A percentile compares a stretch with the other conserved stretches of the same genome.
Conservation (phyloP, 208 protist genomes). For the Porcisia deanei region DNA sequence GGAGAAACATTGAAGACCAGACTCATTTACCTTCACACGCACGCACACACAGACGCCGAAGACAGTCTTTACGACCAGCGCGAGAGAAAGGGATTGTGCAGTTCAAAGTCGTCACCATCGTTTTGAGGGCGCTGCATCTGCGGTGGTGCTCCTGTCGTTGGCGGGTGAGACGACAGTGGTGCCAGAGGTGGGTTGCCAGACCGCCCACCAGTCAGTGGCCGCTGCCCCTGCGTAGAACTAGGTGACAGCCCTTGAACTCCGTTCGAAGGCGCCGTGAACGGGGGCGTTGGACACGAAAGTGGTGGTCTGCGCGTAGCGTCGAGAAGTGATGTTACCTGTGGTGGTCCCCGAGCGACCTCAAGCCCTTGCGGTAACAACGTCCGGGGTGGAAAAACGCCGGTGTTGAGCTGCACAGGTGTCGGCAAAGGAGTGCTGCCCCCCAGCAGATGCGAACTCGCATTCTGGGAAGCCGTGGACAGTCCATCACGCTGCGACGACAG, state of each 20-base stretch:
- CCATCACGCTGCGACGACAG: neutral
- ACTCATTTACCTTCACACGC: neutral
- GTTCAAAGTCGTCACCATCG: conserved; percentile 39
- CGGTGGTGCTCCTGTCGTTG: neutral
- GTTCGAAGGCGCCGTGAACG: conserved; percentile 1
- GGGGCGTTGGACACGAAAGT: neutral
- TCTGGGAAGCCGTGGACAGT: neutral
- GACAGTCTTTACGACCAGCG: conserved; percentile 45
- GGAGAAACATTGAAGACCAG: neutral
- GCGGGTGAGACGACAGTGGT: neutral
- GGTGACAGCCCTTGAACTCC: neutral
- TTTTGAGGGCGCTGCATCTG: conserved; percentile 15
- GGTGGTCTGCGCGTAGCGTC: conserved; percentile 1
- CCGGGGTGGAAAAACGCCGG: neutral
- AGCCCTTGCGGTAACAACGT: neutral
- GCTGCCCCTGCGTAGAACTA: neutral
- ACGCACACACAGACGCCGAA: neutral
- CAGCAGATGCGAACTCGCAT: neutral
- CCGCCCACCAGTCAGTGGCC: neutral
- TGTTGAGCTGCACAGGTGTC: neutral
- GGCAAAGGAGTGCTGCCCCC: neutral
- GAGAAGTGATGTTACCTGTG: neutral
- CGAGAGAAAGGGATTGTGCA: conserved; percentile 77
- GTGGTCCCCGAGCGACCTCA: neutral
- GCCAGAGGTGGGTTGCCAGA: neutral